Conservation (phyloP, 495 filamentous ascomycete genomes). For the Cryomyces minteri region DNA sequence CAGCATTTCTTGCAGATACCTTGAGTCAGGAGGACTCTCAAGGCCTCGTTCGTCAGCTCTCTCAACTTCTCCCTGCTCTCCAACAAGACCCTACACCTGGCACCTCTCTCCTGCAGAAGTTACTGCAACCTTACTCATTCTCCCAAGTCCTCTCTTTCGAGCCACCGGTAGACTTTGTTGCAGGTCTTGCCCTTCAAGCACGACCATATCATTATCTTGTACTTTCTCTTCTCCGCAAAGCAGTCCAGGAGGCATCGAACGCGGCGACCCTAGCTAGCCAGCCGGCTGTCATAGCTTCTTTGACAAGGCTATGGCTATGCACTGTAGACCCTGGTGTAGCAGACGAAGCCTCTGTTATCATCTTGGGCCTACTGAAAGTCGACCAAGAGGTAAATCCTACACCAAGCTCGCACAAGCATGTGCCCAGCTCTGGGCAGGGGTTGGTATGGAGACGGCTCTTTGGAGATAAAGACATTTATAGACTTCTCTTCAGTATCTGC, state of each 20-base stretch:
- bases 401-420: conserved; percentile 18
- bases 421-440: conserved; percentile 36
- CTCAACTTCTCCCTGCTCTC: conserved; percentile 27
- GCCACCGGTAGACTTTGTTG: conserved; percentile 20
- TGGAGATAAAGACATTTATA: conserved; percentile 45
- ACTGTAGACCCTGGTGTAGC: conserved; percentile 55
- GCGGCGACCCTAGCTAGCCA: conserved; percentile 50
- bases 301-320: conserved; percentile 56
- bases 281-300: conserved; percentile 35
- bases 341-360: conserved; percentile 40
- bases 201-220: conserved; percentile 51
- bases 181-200: conserved; percentile 32
- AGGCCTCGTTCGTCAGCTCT: conserved; percentile 27
- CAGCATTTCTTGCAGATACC: conserved; percentile 2
- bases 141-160: conserved; percentile 31
- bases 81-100: conserved; percentile 31
- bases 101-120: conserved; percentile 30
- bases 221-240: conserved; percentile 55
- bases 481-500: conserved; percentile 31
- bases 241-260: conserved; percentile 37
- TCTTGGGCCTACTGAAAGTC: conserved; percentile 52
- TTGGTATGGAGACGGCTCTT: conserved; percentile 59
- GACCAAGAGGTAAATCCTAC: conserved; percentile 26
- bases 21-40: conserved; percentile 3
- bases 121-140: conserved; percentile 33